Conservation (phyloP, 139 green algal genomes). For the Chlamydomonas applanata region DNA sequence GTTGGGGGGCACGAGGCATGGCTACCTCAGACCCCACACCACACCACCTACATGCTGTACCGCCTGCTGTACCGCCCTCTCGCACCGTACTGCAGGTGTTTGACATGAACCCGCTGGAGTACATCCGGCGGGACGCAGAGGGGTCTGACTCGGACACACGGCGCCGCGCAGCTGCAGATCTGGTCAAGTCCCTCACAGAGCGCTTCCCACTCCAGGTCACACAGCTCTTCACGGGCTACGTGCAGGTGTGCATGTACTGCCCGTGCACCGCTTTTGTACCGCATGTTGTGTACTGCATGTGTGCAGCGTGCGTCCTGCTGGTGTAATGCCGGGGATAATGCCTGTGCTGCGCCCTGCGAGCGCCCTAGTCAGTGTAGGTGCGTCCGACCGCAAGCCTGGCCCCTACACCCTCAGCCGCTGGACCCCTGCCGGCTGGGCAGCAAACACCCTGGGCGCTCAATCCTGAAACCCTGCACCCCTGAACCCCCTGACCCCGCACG, state of each 20-base stretch:
- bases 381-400: no score
- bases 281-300: not conserved
- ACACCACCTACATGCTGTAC: no score
- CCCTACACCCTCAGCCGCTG: no score
- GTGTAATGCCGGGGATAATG: no score
- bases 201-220: slow-evolving; percentile 81
- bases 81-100: no score
- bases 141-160: slow-evolving; percentile 92
- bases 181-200: slow-evolving; percentile 82
- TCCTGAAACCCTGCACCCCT: not conserved
- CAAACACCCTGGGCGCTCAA: slow-evolving; percentile 11
- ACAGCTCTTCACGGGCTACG: slow-evolving; percentile 81
- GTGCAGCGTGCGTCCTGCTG: no score
- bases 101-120: slow-evolving; percentile 94
- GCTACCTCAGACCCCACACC: not conserved
- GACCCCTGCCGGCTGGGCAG: no score
- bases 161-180: slow-evolving; percentile 85
- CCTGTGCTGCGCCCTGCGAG: no score
- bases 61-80: no score
- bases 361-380: no score
- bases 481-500: not conserved
- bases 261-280: not conserved
- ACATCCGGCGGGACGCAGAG: slow-evolving; percentile 93
- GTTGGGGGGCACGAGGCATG: no score
- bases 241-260: slow-evolving; percentile 16